phyloP scores from a whole-genome alignment of 176 grass and related monocot species.

The Raddia distichophylla region DNA sequence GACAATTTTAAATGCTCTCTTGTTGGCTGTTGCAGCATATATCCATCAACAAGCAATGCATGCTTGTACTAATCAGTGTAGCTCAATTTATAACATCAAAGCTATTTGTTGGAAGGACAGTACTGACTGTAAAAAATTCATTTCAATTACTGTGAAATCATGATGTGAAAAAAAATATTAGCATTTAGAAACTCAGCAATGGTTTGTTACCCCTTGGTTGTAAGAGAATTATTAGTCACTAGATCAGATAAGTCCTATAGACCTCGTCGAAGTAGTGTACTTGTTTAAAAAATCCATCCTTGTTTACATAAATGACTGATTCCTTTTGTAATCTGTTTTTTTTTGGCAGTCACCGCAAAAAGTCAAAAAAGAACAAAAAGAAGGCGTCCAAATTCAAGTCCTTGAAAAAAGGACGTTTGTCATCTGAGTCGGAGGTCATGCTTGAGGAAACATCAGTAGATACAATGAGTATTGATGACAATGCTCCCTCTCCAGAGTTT shows the following conservation, averaged over 20 bases:
- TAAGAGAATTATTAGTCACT: not conserved
- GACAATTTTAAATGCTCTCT: not conserved
- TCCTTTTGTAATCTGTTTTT: slow-evolving; percentile 28
- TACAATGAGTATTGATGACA: slow-evolving; percentile 72
- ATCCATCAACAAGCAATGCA: not conserved
- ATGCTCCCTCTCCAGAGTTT: slow-evolving; percentile 68
- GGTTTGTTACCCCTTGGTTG: not conserved
- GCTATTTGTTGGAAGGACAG: not conserved
- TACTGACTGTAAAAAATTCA: not conserved
- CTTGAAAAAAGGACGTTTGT: slow-evolving; percentile 68
- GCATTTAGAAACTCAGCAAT: not conserved
- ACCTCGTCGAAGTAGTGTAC: not conserved
- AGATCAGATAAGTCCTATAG: not conserved
- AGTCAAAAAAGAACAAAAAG: slow-evolving; percentile 82
- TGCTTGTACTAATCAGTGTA: not conserved
- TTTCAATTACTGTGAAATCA: not conserved
- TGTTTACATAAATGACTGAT: slow-evolving; percentile 11
- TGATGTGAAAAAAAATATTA: not conserved
- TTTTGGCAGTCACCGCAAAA: slow-evolving; percentile 54
- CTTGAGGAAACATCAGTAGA: slow-evolving; percentile 68
- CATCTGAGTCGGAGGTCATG: slow-evolving; percentile 68
- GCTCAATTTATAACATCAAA: not conserved
- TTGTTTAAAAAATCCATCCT: not conserved
- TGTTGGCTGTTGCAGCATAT: not conserved
- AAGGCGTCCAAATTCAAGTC: slow-evolving; percentile 89